Evolutionary conservation across 495 filamentous ascomycete genomes (phyloP).

Genomic region (Peziza echinospora): DNA sequence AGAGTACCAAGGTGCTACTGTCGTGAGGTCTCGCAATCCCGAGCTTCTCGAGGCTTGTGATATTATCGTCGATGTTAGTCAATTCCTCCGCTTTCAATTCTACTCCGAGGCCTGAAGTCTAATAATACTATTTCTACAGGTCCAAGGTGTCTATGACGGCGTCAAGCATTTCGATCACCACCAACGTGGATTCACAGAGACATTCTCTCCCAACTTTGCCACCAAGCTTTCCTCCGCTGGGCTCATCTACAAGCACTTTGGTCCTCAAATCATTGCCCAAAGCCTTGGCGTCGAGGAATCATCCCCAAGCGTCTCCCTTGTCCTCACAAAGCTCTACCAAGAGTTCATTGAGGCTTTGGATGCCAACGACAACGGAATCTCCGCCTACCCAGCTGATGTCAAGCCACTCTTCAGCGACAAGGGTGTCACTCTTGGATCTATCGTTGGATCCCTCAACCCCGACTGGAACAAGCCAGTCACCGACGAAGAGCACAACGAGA

Average conservation of each 20-base stretch:
- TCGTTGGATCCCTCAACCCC: slow-evolving; percentile 68
- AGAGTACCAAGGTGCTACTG: slow-evolving; percentile 46
- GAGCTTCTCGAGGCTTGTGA: slow-evolving; percentile 58
- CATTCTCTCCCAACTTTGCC: slow-evolving; percentile 47
- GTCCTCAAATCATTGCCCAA: slow-evolving; percentile 53
- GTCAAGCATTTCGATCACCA: slow-evolving; percentile 85
- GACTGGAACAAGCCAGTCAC: slow-evolving; percentile 36
- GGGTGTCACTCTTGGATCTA: slow-evolving; percentile 58
- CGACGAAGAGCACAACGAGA: slow-evolving; percentile 49
- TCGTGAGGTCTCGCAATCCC: slow-evolving; percentile 74
- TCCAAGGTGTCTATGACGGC: slow-evolving; percentile 55
- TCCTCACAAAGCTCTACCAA: slow-evolving; percentile 78
- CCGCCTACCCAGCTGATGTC: slow-evolving; percentile 47
- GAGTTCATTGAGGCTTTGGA: slow-evolving; percentile 91
- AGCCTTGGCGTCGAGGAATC: slow-evolving; percentile 39
- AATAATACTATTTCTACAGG: slow-evolving; percentile 3
- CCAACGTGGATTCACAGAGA: slow-evolving; percentile 71
- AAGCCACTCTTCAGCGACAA: slow-evolving; percentile 61
- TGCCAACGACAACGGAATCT: slow-evolving; percentile 91
- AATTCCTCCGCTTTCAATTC: background rate
- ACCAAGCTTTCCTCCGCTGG: slow-evolving; percentile 90
- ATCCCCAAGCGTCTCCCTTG: slow-evolving; percentile 41
- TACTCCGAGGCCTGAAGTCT: no score
- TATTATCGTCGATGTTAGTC: slow-evolving; percentile 82
- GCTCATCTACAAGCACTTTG: slow-evolving; percentile 89